Base-by-base conservation (phyloP, 1,139 yeast species). In the Magnusiomyces suaveolens region DNA sequence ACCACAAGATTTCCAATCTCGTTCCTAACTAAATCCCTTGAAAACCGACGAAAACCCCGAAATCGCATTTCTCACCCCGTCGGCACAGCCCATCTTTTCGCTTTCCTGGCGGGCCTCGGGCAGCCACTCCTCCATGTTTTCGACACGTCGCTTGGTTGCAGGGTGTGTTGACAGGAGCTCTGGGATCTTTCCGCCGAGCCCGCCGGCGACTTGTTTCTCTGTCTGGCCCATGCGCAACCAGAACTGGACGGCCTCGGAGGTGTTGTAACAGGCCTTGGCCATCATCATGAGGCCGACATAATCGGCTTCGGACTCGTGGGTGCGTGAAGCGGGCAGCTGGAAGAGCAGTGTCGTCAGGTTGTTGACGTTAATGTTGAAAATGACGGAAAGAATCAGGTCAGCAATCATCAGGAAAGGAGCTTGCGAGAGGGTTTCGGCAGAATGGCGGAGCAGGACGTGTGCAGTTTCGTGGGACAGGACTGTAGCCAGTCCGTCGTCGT, bases 251-350 rank as follows among this genome's bases (percentile, higher is more conserved):
- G 96, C 85, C 62, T 83, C 86, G 14, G 71, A 69, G 2, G 96
- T 88, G 60, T 89, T 72, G 68, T 77, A 92, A 66, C 99, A 94
- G 47, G 95, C 95, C 58, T 82, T 74, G 1, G 96, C 82, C 95
- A 92, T 86, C 60, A 90, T 75, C 80, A 88, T 86, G 59, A 94
- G 74, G 0, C 99, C 99, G 44, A 92, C 90, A 63, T 83, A 83
- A 67, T 92, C 98, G 0, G 98, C 98, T 67, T 92, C 98, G 0
- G 89, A 79, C 69, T 92, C 99, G 95, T 87, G 87, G 60, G 81
- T 88, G 63, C 98, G 75, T 1, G 95, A 84, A 0, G 95, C 87
- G 0, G 97, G 97, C 78, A 84, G 79, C 60, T 81, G 79, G 50
- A 90, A 68, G 32, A 83, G 68, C 0, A 89, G 77, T 33, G 77